Base-by-base conservation (phyloP, 1,139 yeast species). In the Lodderomyces theae region DNA sequence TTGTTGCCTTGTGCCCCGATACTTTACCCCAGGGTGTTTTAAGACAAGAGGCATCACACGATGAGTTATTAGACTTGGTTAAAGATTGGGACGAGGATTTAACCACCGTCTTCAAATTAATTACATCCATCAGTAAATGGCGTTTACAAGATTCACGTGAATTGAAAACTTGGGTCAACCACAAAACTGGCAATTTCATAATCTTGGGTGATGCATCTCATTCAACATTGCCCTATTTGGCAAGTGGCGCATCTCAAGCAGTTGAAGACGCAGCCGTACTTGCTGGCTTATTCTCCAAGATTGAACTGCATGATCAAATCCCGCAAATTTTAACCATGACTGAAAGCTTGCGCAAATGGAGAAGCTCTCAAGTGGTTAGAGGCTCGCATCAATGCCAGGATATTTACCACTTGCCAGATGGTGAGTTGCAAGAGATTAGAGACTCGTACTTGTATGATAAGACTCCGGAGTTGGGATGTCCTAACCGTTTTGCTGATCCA, bases 241-340 rank as follows among this genome's bases (percentile, higher is more conserved):
- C 70, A 7, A 65, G 63, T 39, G 73, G 73, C 13, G 72, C 72
- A 10, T 67, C 66, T 3, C 66, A 64, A 47, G 72, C 72, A 1
- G 55, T 67, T 39, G 73, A 58, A 46, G 63, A 58, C 43, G 51
- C 58, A 5, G 61, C 60, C 10, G 56, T 56, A 12, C 48, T 57
- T 30, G 48, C 49, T 13, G 52, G 48, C 8, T 41, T 48, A 36
- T 45, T 52, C 34, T 35, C 44, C 29, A 40, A 39, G 17, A 43
- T 51, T 28, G 51, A 41, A 35, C 36, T 40, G 24, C 40, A 38
- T 25, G 35, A 36, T 7, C 52, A 52, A 41, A 51, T 51, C 24
- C 54, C 44, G 21, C 45, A 43, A 24, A 30, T 48, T 10, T 45
- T 48, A 34, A 23, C 37, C 24, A 38, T 42, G 19, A 42, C 46